Evolutionary conservation across 768 basidiomycete genomes (phyloP), one percentile per base, ranked within the genome.

Genomic region (Gloeopeniophorella convolvens): DNA sequence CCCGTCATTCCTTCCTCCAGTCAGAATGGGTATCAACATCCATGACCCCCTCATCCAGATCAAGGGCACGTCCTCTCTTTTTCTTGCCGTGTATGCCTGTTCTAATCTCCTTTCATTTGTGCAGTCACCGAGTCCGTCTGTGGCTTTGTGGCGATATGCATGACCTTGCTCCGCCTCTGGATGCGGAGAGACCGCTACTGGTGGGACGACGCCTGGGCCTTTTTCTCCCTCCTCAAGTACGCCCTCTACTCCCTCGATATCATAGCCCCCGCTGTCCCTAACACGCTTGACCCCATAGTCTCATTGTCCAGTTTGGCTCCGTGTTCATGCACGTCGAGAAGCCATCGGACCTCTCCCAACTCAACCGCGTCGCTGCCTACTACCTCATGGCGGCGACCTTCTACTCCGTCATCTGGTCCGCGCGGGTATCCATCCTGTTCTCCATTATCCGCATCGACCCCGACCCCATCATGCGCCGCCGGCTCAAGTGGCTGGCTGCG

Each of bases 361-460:
- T 54, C 10, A 54, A 35, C 33, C 59, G 56, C 43, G 44, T 63
- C 18, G 62, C 62, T 10, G 57, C 62, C 5, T 63, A 63, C 56
- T 62, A 63, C 48, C 58, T 63, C 42, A 63, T 63, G 61, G 61
- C 62, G 15, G 45, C 50, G 3, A 54, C 61, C 1, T 63, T 63
- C 37, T 63, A 63, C 52, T 31, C 51, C 12, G 54, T 63, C 54
- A 63, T 63, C 21, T 63, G 62, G 62, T 51, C 45, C 26, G 62
- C 77, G 2, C 71, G 77, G 16, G 63, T 77, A n/a, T 72, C 76
- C 21, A 77, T 78, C 36, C 62, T 80, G 6, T 76, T 75, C 63
- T 78, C 77, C 5, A 69, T 80, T 51, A 72, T 78, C 45, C 74
- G 78, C 31, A 69, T 79, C 57, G 73, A 74, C 45, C 72, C 73